Conservation (phyloP, 2,329 filamentous ascomycete species). For the Hypoxylon sp. region DNA sequence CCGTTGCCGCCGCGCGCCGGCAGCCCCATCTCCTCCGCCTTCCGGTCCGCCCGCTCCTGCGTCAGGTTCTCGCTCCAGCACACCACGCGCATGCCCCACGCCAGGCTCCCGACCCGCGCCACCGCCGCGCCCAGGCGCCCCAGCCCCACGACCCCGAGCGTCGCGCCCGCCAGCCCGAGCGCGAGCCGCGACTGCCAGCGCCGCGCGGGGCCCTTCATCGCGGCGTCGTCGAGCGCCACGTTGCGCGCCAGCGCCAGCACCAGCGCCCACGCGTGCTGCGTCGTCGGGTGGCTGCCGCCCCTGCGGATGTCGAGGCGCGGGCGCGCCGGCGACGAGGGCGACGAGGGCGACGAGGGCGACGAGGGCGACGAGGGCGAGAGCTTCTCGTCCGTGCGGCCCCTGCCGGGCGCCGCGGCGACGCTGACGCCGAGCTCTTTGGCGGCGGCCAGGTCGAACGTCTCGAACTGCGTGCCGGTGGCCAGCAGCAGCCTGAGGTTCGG, state of each 20-base stretch:
- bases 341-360: no score
- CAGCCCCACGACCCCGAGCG: constrained; percentile 70
- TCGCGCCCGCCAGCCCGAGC: constrained; percentile 69
- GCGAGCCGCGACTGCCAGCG: constrained; percentile 71
- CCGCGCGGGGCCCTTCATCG: constrained; percentile 61
- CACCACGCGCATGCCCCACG: constrained; percentile 74
- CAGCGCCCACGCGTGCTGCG: constrained; percentile 68
- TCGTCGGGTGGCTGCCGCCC: constrained; percentile 61
- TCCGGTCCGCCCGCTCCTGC: constrained; percentile 70
- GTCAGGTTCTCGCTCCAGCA: constrained; percentile 75
- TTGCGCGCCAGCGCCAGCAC: constrained; percentile 69
- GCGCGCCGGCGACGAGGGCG: no score
- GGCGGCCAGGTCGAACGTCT: constrained; percentile 67
- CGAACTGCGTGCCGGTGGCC: constrained; percentile 71
- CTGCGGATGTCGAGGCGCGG: constrained; percentile 47
- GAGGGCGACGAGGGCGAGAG: no score
- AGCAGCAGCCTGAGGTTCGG: constrained; percentile 74
- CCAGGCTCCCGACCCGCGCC: constrained; percentile 68
- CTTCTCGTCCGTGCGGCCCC: constrained; percentile 44
- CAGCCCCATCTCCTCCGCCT: constrained; percentile 65
- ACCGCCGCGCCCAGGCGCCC: constrained; percentile 71
- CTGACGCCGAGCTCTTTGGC: constrained; percentile 62
- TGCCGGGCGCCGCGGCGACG: constrained; percentile 64
- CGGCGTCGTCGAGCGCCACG: constrained; percentile 69
- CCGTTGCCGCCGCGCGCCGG: constrained; percentile 52